Conservation (phyloP, 169 alveolate species). For the Plasmodium gonderi region DNA sequence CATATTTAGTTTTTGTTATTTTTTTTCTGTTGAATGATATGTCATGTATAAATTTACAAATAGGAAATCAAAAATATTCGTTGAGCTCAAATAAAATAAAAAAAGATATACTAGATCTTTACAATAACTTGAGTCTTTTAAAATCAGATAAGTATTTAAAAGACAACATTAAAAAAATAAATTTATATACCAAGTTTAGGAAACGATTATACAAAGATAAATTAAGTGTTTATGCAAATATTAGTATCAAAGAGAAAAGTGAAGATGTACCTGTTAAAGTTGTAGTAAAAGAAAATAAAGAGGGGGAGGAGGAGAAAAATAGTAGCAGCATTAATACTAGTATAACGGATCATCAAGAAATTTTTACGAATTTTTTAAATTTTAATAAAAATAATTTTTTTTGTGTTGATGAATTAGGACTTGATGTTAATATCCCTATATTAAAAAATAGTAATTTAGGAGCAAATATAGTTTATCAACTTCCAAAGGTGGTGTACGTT, state of each 20-base stretch:
- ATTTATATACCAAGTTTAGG: slow-evolving; percentile 65
- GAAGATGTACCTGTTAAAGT: slow-evolving; percentile 71
- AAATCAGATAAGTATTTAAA: slow-evolving; percentile 67
- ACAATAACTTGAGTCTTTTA: slow-evolving; percentile 42
- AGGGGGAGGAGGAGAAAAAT: slow-evolving; percentile 16
- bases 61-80: slow-evolving; percentile 67
- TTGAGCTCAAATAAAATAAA: slow-evolving; percentile 47
- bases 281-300: slow-evolving; percentile 18
- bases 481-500: slow-evolving; percentile 44
- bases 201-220: slow-evolving; percentile 58
- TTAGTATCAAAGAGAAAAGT: slow-evolving; percentile 57
- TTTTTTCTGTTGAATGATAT: slow-evolving; percentile 58
- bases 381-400: slow-evolving; percentile 71
- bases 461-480: slow-evolving; percentile 58
- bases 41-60: slow-evolving; percentile 70
- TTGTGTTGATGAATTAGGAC: slow-evolving; percentile 72
- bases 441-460: slow-evolving; percentile 67
- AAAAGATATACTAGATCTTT: slow-evolving; percentile 58
- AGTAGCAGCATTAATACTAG: not conserved
- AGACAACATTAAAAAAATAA: slow-evolving; percentile 61
- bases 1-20: slow-evolving; percentile 33
- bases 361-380: slow-evolving; percentile 42
- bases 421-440: slow-evolving; percentile 53
- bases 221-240: slow-evolving; percentile 70
- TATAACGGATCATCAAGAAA: slow-evolving; percentile 11